Conservation (phyloP, 768 basidiomycete genomes). For the Pleurotus platypus region DNA sequence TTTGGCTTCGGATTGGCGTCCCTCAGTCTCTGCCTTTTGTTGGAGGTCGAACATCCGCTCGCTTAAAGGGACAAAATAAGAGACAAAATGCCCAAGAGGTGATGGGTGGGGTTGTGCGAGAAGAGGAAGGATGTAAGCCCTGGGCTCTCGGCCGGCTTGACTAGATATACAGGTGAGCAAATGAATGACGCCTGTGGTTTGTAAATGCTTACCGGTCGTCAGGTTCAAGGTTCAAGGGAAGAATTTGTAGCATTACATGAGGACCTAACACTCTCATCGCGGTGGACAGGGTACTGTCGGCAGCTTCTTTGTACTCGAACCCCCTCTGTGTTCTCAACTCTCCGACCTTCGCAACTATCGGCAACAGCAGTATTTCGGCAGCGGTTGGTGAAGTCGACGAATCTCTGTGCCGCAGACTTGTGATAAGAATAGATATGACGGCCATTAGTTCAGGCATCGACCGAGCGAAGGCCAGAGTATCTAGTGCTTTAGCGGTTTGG, state of each 20-base stretch:
- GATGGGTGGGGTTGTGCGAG: constrained; percentile 79
- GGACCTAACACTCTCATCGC: constrained; percentile 89
- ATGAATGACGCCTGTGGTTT: too few species aligned
- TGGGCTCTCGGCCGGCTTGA: constrained; percentile 72
- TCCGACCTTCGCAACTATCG: constrained; percentile 67
- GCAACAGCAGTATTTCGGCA: constrained; percentile 66
- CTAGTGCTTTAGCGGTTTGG: constrained; percentile 64
- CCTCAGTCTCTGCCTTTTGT: constrained; percentile 71
- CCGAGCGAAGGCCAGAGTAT: constrained; percentile 68
- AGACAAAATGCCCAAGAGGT: constrained; percentile 79
- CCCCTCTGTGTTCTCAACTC: constrained; percentile 72
- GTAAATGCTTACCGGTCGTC: constrained; percentile 57
- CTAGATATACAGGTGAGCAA: constrained; percentile 30
- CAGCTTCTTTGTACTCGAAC: constrained; percentile 89
- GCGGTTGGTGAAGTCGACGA: constrained; percentile 44
- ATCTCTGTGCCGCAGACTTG: constrained; percentile 50
- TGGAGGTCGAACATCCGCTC: constrained; percentile 91
- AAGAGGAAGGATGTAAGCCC: constrained; percentile 89
- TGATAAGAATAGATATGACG: constrained; percentile 67
- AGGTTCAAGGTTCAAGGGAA: constrained; percentile 88
- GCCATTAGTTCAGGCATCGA: constrained; percentile 79
- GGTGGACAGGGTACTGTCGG: constrained; percentile 71
- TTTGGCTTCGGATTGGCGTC: constrained; percentile 81
- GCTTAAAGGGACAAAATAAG: constrained; percentile 90
- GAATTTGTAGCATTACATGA: constrained; percentile 60